Evolutionary conservation across 306 rosid genomes (phyloP).

Genomic region (Argentina anserina): DNA sequence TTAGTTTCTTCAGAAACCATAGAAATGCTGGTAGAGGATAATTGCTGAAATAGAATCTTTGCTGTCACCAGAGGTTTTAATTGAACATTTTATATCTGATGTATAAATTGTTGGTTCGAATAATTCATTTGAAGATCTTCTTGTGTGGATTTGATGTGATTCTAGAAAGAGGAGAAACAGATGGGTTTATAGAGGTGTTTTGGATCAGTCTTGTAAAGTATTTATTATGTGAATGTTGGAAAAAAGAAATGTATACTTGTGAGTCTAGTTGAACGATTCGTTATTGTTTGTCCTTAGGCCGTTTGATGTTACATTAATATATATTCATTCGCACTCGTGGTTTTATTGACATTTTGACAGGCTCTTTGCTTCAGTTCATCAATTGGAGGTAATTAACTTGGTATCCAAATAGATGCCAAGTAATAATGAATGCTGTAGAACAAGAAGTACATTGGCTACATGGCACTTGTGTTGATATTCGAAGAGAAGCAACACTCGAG

Average conservation of each 20-base stretch:
- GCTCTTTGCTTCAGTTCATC: background rate
- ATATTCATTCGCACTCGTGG: background rate
- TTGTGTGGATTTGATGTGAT: slow-evolving; percentile 39
- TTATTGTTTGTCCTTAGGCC: background rate
- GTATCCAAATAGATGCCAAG: background rate
- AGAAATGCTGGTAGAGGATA: slow-evolving; percentile 88
- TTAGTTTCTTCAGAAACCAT: slow-evolving; percentile 82
- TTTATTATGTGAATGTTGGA: slow-evolving; percentile 23
- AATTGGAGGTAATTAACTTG: background rate
- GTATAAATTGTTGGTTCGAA: slow-evolving; percentile 51
- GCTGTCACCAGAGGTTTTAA: slow-evolving; percentile 38
- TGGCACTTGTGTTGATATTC: slow-evolving; percentile 58
- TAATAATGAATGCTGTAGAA: background rate
- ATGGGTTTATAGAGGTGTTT: slow-evolving; percentile 40
- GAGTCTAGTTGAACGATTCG: slow-evolving; percentile 27
- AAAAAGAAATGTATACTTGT: slow-evolving; percentile 36
- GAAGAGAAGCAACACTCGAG: slow-evolving; percentile 67
- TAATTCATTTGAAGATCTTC: slow-evolving; percentile 48
- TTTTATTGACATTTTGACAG: background rate
- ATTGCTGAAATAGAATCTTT: slow-evolving; percentile 27
- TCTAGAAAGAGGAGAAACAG: slow-evolving; percentile 30
- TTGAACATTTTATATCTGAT: slow-evolving; percentile 37
- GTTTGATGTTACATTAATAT: background rate
- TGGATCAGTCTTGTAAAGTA: slow-evolving; percentile 44
- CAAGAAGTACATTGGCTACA: slow-evolving; percentile 37